Evolutionary conservation across 176 grass and related monocot species (phyloP), one percentile per base, ranked within the genome.

Genomic region (Areca catechu): DNA sequence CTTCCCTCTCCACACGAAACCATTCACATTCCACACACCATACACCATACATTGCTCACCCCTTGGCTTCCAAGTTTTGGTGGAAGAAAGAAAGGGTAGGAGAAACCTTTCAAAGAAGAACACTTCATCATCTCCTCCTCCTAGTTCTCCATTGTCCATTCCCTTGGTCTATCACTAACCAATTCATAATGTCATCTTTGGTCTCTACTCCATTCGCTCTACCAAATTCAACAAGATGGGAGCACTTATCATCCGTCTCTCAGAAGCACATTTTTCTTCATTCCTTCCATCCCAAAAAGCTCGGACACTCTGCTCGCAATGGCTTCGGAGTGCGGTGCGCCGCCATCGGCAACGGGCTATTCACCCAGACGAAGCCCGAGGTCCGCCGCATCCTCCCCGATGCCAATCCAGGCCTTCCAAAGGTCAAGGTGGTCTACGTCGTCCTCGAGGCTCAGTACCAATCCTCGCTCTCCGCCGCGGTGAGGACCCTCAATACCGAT

Each of bases 361-460:
- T 98, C 84, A 98, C 93, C 48, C 93, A 98, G 86, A 82, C 93
- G n/a, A 98, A 80, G 61, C 84, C 93, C 18, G 93, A 98, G 54
- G 87, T 98, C 25, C 81, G 93, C 4, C 87, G 93, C 47, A 89
- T 98, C 66, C 68, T 98, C 23, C 93, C 93, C 14, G 49, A 80
- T 0, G 49, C n/a, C 0, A 25, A 12, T 54, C 48, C 49, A 0
- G 67, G 74, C 12, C 69, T 92, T 1, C 93, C 84, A 16, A 73
- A 87, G 28, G 93, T 98, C 19, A 98, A 88, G 76, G 72, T 98
- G 16, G 87, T 98, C 10, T 98, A 98, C 79, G 93, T 98, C 2
- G 93, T 98, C 15, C 93, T 98, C 0, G 93, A 98, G 83, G 93
- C 93, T 68, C 93, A 98, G 86, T 98, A 98, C 72, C 93, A 98